phyloP scores from a whole-genome alignment of 2,329 filamentous ascomycete genomes.

The Exophiala sideris region DNA sequence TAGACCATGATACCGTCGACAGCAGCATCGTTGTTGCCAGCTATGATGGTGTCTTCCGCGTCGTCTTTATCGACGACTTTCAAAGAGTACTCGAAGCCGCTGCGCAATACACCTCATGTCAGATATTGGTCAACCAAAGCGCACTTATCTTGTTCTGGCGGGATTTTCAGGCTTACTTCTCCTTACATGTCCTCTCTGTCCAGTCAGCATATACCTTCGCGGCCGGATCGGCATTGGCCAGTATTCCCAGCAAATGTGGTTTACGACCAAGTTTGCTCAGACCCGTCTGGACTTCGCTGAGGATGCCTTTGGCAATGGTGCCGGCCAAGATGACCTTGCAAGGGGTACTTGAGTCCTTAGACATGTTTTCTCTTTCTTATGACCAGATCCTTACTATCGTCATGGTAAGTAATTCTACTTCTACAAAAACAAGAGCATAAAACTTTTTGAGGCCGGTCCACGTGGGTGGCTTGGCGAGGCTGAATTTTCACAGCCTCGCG shows the following conservation, averaged over 20 bases:
- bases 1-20: slow-evolving; percentile 95
- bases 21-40: slow-evolving; percentile 71
- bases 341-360: slow-evolving; percentile 16
- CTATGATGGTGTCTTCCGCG: slow-evolving; percentile 83
- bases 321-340: slow-evolving; percentile 94
- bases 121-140: slow-evolving; percentile 3
- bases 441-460: not conserved
- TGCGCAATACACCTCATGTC: slow-evolving; percentile 12
- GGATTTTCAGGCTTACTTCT: slow-evolving; percentile 71
- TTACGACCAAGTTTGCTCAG: slow-evolving; percentile 65
- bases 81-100: slow-evolving; percentile 82
- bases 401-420: not conserved
- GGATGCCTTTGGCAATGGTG: slow-evolving; percentile 77
- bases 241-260: slow-evolving; percentile 82
- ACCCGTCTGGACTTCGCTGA: slow-evolving; percentile 73
- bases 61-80: slow-evolving; percentile 79
- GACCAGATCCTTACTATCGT: not conserved
- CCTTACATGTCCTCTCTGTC: slow-evolving; percentile 92
- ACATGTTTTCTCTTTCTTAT: slow-evolving; percentile 11
- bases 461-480: not conserved
- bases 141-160: not conserved
- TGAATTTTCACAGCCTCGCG: not conserved
- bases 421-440: slow-evolving; percentile 1
- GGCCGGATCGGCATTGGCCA: slow-evolving; percentile 87
- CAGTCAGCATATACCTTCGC: slow-evolving; percentile 93